Percentiles rank a stretch among this genome's conserved stretches.
Evolutionary conservation across 2,329 filamentous ascomycete genomes (phyloP).

Genomic region (Eutypella sp.): DNA sequence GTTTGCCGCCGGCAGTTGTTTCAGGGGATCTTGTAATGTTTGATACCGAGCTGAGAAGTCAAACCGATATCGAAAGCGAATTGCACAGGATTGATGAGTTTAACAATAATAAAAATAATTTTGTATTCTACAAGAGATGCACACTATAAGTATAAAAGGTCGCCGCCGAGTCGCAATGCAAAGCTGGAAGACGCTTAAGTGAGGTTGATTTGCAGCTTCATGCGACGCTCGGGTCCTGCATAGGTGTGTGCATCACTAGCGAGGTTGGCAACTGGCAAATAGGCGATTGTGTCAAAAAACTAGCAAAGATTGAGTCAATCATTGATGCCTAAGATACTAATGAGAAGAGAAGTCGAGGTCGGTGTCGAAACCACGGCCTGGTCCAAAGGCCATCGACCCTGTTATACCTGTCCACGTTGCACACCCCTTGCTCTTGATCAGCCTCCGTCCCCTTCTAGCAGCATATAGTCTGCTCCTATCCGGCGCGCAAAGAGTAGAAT

Average conservation of each 20-base stretch:
- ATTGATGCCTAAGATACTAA: slow-evolving; percentile 16
- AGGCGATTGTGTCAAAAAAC: slow-evolving; percentile 14
- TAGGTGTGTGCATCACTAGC: slow-evolving; percentile 13
- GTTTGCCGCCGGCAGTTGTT: too few relatives aligned
- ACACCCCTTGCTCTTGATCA: slow-evolving; percentile 9
- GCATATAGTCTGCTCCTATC: slow-evolving; percentile 3
- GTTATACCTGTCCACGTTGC: slow-evolving; percentile 26
- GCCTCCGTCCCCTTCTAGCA: slow-evolving; percentile 14
- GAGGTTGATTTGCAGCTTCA: slow-evolving; percentile 29
- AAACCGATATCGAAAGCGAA: neutral
- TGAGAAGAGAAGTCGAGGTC: too few relatives aligned
- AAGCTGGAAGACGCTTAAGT: slow-evolving; percentile 19
- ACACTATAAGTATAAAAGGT: slow-evolving; percentile 5
- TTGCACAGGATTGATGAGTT: neutral
- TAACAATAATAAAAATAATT: too few relatives aligned
- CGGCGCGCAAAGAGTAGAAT: slow-evolving; percentile 2
- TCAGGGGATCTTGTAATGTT: too few relatives aligned
- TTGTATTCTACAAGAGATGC: too few relatives aligned
- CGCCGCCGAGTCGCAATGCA: slow-evolving; percentile 15
- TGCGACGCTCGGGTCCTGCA: slow-evolving; percentile 21
- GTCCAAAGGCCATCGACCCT: slow-evolving; percentile 20
- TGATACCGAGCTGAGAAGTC: too few relatives aligned
- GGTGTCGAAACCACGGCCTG: slow-evolving; percentile 13
- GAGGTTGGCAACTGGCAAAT: slow-evolving; percentile 10
- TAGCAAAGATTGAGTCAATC: slow-evolving; percentile 18